Conservation (phyloP, 1,139 yeast species). For the Yamadazyma diospyri region DNA sequence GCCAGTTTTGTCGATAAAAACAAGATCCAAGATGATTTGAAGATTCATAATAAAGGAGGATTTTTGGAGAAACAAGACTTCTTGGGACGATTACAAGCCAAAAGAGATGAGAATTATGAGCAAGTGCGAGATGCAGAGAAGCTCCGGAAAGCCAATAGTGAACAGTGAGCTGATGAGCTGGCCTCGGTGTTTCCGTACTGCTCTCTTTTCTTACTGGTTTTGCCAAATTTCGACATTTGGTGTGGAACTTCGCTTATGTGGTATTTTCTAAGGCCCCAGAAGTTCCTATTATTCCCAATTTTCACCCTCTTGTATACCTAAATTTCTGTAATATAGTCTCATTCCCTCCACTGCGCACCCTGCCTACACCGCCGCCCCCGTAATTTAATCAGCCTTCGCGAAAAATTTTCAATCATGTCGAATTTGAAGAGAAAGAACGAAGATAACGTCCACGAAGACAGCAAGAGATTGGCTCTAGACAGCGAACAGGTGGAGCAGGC, state of each 20-base stretch:
- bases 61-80: constrained; percentile 90
- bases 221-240: no score
- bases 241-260: no score
- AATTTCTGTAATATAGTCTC: no score
- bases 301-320: no score
- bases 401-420: constrained; percentile 12
- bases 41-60: constrained; percentile 75
- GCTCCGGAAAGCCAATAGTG: not conserved
- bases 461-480: constrained; percentile 70
- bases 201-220: no score
- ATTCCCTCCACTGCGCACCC: no score
- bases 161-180: no score
- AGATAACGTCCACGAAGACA: constrained; percentile 31
- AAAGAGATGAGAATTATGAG: constrained; percentile 61
- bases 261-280: no score
- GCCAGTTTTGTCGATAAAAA: constrained; percentile 88
- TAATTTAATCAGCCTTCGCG: no score
- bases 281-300: no score
- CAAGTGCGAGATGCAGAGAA: constrained; percentile 46
- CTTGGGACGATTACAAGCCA: constrained; percentile 68
- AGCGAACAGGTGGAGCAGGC: constrained; percentile 40
- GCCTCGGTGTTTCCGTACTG: no score
- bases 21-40: constrained; percentile 79
- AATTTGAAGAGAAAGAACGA: constrained; percentile 68
- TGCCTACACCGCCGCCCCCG: no score